phyloP scores from a whole-genome alignment of 352 stramenopile species.

The Peronospora destructor region DNA sequence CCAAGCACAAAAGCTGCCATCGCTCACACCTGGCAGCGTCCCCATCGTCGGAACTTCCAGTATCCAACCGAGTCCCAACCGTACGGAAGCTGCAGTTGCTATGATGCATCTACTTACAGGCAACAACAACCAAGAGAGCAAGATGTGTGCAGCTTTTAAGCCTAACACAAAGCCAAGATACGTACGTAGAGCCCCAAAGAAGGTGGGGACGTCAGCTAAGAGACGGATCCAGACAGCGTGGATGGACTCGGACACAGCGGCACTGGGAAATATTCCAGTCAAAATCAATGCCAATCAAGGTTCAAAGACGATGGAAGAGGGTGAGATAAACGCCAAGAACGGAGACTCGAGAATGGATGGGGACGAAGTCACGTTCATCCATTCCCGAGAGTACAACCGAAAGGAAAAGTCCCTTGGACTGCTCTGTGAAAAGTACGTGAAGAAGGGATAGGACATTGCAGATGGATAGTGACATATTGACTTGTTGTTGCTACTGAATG shows the following conservation, averaged over 20 bases:
- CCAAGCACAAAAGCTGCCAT: conserved; percentile 10
- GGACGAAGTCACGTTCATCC: conserved; percentile 46
- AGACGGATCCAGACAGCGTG: conserved; percentile 31
- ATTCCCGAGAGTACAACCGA: conserved; percentile 81
- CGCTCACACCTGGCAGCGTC: conserved; percentile 23
- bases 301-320: conserved; percentile 5
- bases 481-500: neutral
- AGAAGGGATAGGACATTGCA: neutral
- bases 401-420: conserved; percentile 84
- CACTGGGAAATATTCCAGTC: conserved; percentile 6
- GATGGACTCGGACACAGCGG: conserved; percentile 12
- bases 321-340: conserved; percentile 19
- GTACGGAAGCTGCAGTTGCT: conserved; percentile 62
- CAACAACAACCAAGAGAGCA: conserved; percentile 11
- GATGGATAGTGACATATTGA: neutral
- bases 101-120: conserved; percentile 72
- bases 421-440: conserved; percentile 78
- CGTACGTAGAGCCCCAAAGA: conserved; percentile 51
- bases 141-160: conserved; percentile 12
- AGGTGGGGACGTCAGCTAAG: conserved; percentile 34
- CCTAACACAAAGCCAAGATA: conserved; percentile 55
- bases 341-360: conserved; percentile 28
- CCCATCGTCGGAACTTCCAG: conserved; percentile 14
- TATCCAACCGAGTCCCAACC: conserved; percentile 71
- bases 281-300: conserved; percentile 5